Base-by-base conservation (phyloP, 2,329 filamentous ascomycete species). In the Verticillium klebahnii region DNA sequence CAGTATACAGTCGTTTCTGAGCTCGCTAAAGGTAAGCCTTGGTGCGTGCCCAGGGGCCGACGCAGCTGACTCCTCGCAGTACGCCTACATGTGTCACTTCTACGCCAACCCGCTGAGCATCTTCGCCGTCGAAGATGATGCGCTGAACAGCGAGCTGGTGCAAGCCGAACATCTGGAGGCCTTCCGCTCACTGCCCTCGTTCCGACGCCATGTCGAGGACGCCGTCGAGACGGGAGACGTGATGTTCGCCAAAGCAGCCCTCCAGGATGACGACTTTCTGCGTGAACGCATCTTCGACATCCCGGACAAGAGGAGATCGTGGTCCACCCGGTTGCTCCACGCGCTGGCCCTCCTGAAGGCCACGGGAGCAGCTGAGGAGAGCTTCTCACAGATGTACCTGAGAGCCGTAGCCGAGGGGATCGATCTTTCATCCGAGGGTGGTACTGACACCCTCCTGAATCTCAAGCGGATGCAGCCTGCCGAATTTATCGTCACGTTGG, bases 21-120 rank as follows among this genome's bases (percentile, higher is more conserved):
- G 85, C 70, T 87, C 89, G 12, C 69, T 93, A 2, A 90, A 90
- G 80, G 88, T 88, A 72, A 67, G 73, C 60, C 8, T 32, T 54
- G 52, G n/a, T 25, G 11, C 37, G 56, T 9, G 17, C 15, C 15
- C 37, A n/a, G n/a, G 6, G 14, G 37, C 3, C 14, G 4, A 40
- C 32, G 23, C 57, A 36, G 23, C 64, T 69, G 45, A 70, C 67
- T 4, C 64, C 40, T 50, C 5, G 23, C 72, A 92, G 84, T 95
- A 94, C 74, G 86, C 89, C 1, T 92, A 93, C 70, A 93, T 96
- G 91, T 91, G 89, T 62, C 90, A 93, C 71, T 94, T 91, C 70
- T 94, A 92, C 68, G 89, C 89, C 45, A 94, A 93, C 67, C 85
- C 89, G 1, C 78, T 93, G 3, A 91, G 87, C 64, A 73, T 92